Evolutionary conservation across 768 basidiomycete genomes (phyloP), one percentile per base, ranked within the genome.

Genomic region (Pleurotus djamor): DNA sequence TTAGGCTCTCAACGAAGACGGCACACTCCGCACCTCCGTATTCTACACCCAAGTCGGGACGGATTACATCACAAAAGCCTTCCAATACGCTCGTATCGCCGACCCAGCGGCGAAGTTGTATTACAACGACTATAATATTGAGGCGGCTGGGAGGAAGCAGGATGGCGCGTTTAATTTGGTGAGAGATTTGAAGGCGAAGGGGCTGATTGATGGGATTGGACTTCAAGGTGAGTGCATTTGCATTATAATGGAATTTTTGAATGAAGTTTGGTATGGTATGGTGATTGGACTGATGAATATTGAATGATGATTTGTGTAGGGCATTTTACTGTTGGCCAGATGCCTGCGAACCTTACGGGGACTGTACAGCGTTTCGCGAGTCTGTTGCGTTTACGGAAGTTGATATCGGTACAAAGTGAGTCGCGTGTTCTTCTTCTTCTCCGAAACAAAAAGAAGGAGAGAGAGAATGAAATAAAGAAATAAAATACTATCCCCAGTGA

Each of bases 1-100:
- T n/a, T 78, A 81, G 65, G 71, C 76, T n/a, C 76, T 80, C 69
- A 79, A 81, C 62, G 82, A 82, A 33, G 70, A 82, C 64, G 81
- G 83, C 12, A 80, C 79, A 10, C 75, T 73, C 62, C 75, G 79
- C 43, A 37, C 68, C 8, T 68, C 75, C 54, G 74, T 83, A 5
- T 84, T 81, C 67, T 78, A 69, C 64, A 68, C 73, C 60, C 72
- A 72, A 5, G 69, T 77, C 48, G 73, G 74, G 36, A 63, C 70
- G 7, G 58, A 64, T 7, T 82, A 76, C 67, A 73, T 82, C 60
- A 64, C 69, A 6, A 74, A 76, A 38, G 82, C 81, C 16, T 70
- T 83, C 35, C 59, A 71, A 28, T 74, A 78, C 34, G 81, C 81
- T 3, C 72, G 74, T 16, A 71, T 70, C 12, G 78, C 78, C 3